These are phyloP conservation scores for Lachnellula hyalina DNA, from an alignment of 2,329 filamentous ascomycete species.

Conservation along the genomic window DNA sequence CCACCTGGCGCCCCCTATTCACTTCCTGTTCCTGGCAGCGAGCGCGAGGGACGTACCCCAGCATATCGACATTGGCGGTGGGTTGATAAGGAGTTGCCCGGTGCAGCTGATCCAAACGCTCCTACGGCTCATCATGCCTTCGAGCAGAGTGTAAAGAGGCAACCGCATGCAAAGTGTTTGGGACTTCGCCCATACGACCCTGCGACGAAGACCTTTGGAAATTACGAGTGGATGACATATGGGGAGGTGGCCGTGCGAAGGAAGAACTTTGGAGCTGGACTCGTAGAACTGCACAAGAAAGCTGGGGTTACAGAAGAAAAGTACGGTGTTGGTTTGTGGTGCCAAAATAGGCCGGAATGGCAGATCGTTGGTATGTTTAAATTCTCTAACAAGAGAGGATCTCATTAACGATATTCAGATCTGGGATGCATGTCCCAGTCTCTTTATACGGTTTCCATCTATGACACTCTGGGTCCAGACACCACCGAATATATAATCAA, in stretches of 20 bases:
- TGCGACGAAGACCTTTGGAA: slow-evolving; percentile 63
- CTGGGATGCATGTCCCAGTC: slow-evolving; percentile 81
- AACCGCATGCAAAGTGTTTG: slow-evolving; percentile 66
- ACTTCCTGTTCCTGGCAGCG: slow-evolving; percentile 68
- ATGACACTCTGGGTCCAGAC: slow-evolving; percentile 90
- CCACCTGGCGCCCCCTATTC: slow-evolving; percentile 56
- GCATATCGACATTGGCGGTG: slow-evolving; percentile 83
- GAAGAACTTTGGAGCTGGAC: slow-evolving; percentile 77
- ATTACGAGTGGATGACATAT: slow-evolving; percentile 82
- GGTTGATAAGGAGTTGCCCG: slow-evolving; percentile 64
- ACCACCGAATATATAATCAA: slow-evolving; percentile 95
- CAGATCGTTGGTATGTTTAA: slow-evolving; percentile 62
- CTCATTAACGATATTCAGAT: slow-evolving; percentile 46
- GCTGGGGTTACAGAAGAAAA: slow-evolving; percentile 61
- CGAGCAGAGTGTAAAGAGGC: slow-evolving; percentile 58
- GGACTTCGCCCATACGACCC: slow-evolving; percentile 78
- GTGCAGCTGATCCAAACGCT: slow-evolving; percentile 64
- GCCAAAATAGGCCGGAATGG: slow-evolving; percentile 84
- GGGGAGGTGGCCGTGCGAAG: slow-evolving; percentile 71
- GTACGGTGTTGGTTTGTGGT: slow-evolving; percentile 78
- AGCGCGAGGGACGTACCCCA: slow-evolving; percentile 64
- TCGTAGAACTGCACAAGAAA: slow-evolving; percentile 75
- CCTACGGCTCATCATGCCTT: slow-evolving; percentile 77
- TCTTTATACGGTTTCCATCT: slow-evolving; percentile 86
- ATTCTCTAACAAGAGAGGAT: background rate